A percentile compares a stretch with the other conserved stretches of the same genome.
These are phyloP conservation scores for Backusella australiensis DNA, from an alignment of 192 early-diverging fungal genomes.

Conservation along the genomic window DNA sequence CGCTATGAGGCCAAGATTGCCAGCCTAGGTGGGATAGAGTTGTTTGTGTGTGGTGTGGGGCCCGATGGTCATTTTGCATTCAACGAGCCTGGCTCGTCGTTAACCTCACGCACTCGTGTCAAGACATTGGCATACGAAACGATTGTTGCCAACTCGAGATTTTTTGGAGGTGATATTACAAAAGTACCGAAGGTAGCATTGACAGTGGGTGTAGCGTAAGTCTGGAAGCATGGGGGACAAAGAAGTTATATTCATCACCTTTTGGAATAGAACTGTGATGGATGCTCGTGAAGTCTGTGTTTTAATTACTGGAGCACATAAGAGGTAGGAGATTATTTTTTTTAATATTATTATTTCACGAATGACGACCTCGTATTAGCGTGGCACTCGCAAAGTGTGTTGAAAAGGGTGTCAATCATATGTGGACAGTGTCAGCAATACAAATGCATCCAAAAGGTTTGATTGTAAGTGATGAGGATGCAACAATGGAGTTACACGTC, in stretches of 20 bases:
- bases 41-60: slow-evolving; percentile 81
- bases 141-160: slow-evolving; percentile 6
- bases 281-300: slow-evolving; percentile 80
- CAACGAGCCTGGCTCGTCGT: slow-evolving; percentile 77
- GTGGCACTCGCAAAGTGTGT: slow-evolving; percentile 82
- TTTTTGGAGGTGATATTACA: slow-evolving; percentile 74
- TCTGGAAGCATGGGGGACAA: background rate
- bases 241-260: background rate
- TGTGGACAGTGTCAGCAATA: slow-evolving; percentile 86
- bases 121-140: slow-evolving; percentile 79
- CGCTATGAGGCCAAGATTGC: slow-evolving; percentile 77
- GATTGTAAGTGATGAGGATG: slow-evolving; percentile 84
- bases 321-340: slow-evolving; percentile 47
- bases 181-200: slow-evolving; percentile 84
- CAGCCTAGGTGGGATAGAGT: slow-evolving; percentile 80
- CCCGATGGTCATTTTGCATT: slow-evolving; percentile 91
- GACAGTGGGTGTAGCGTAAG: slow-evolving; percentile 76
- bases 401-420: slow-evolving; percentile 79
- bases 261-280: slow-evolving; percentile 67
- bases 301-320: slow-evolving; percentile 80
- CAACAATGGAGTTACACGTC: slow-evolving; percentile 82
- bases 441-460: slow-evolving; percentile 78
- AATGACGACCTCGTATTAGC: background rate
- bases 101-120: slow-evolving; percentile 76
- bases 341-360: background rate